Evolutionary conservation across 768 basidiomycete species (phyloP), one percentile per base, ranked within the genome.

Genomic region (Lentinula edodes): DNA sequence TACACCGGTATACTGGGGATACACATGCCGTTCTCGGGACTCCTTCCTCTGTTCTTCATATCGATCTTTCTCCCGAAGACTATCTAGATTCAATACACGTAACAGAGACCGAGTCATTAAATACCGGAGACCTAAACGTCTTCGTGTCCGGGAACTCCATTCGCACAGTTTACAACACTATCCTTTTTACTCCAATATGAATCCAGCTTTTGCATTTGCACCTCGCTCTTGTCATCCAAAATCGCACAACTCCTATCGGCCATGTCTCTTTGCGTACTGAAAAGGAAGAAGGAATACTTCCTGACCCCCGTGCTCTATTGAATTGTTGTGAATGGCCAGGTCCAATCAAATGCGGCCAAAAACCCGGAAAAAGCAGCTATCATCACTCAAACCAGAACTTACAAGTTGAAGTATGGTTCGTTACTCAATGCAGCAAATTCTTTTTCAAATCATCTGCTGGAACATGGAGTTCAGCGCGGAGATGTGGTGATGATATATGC

Each of bases 401-500:
- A 85, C 75, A 86, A 91, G n/a, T n/a, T n/a, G n/a, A n/a, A n/a
- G 0, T 99, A 99, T 69, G 77, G 79, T 36, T 81, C 87, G 61
- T 93, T 98, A 66, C 85, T 91, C 48, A 82, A 80, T 51, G 94
- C 95, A 16, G 86, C 90, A 1, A 98, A 98, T 70, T 79, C 95
- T 35, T 81, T 99, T 9, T 89, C 96, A 0, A 95, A 98, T 69
- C 86, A 95, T 67, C 83, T 99, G 62, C 76, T 98, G 43, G 84
- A 87, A 65, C 85, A 85, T 13, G 97, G 97, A 6, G 76, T 99
- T 4, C 82, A 95, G 73, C 80, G 93, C 38, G 96, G 95, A 69
- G 97, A 99, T 65, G 94, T 98, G 18, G 94, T 98, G 58, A 98
- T 96, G 89, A 90, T 99, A 18, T 99, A 98, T 69, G 96, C 96